phyloP scores from a whole-genome alignment of 768 basidiomycete species.

The Clitopilus passeckerianus region DNA sequence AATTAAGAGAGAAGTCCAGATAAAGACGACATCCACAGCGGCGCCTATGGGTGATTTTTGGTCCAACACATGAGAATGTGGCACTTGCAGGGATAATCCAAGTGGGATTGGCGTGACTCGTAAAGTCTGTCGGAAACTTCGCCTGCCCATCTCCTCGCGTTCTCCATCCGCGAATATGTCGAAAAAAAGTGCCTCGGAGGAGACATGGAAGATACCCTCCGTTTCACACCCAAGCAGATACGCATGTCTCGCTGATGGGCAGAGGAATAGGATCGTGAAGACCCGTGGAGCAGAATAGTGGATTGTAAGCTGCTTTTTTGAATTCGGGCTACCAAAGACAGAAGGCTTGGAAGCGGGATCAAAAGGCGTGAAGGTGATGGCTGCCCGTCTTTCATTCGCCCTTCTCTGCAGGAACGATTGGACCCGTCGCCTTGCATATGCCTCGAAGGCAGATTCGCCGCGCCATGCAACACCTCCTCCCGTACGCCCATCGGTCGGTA shows the following conservation, averaged over 20 bases:
- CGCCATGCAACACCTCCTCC: constrained; percentile 33
- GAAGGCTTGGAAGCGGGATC: constrained; percentile 23
- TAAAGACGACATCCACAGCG: constrained; percentile 6
- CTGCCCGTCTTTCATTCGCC: constrained; percentile 25
- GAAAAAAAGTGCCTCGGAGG: constrained; percentile 29
- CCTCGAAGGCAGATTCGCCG: constrained; percentile 23
- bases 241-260: constrained; percentile 35
- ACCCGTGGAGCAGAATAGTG: constrained; percentile 40
- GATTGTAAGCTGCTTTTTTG: constrained; percentile 22
- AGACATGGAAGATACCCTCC: constrained; percentile 32
- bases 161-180: constrained; percentile 21
- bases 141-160: not conserved
- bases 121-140: not conserved
- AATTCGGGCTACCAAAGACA: constrained; percentile 9
- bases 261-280: constrained; percentile 38
- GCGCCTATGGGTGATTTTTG: constrained; percentile 7
- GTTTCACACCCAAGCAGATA: constrained; percentile 32
- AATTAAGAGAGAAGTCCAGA: constrained; percentile 21
- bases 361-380: constrained; percentile 33
- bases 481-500: not conserved
- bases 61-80: constrained; percentile 23
- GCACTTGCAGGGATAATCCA: constrained; percentile 10
- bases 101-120: constrained; percentile 4
- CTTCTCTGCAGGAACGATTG: constrained; percentile 29
- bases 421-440: constrained; percentile 24